Evolutionary conservation across 2,329 filamentous ascomycete genomes (phyloP).

Genomic region (Colletotrichum godetiae): DNA sequence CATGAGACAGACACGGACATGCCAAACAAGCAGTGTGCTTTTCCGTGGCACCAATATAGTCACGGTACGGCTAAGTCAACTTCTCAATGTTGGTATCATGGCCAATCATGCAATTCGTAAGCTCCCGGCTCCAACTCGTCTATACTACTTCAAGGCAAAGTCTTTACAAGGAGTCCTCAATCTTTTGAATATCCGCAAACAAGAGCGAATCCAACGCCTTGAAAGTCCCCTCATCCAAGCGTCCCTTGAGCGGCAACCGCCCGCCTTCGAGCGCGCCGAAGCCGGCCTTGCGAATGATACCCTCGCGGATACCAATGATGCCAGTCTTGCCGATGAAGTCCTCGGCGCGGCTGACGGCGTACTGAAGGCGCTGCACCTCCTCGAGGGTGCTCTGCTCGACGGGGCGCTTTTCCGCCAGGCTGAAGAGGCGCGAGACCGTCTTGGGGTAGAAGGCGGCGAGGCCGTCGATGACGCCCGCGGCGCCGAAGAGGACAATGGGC

Average conservation of each 20-base stretch:
- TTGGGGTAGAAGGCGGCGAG: conserved; percentile 74
- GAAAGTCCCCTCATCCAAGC: conserved; percentile 64
- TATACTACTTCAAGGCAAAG: background rate
- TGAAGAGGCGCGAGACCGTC: conserved; percentile 68
- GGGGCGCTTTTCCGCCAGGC: conserved; percentile 51
- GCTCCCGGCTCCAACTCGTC: background rate
- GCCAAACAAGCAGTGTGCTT: background rate
- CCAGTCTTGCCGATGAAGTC: conserved; percentile 71
- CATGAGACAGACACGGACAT: background rate
- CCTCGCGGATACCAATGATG: conserved; percentile 74
- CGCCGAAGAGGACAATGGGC: conserved; percentile 71
- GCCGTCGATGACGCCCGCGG: conserved; percentile 74
- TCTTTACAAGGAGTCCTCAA: conserved; percentile 31
- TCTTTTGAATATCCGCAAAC: conserved; percentile 34
- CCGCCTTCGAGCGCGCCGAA: conserved; percentile 69
- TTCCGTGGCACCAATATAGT: background rate
- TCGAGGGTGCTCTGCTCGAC: conserved; percentile 56
- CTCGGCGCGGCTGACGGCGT: conserved; percentile 69
- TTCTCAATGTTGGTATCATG: background rate
- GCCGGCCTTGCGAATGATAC: conserved; percentile 64
- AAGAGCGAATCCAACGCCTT: conserved; percentile 32
- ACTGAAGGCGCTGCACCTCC: conserved; percentile 70
- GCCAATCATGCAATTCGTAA: conserved; percentile 15
- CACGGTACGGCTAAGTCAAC: background rate
- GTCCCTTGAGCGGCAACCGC: conserved; percentile 67